Conservation (phyloP, 768 basidiomycete species). For the Suillus luteus region DNA sequence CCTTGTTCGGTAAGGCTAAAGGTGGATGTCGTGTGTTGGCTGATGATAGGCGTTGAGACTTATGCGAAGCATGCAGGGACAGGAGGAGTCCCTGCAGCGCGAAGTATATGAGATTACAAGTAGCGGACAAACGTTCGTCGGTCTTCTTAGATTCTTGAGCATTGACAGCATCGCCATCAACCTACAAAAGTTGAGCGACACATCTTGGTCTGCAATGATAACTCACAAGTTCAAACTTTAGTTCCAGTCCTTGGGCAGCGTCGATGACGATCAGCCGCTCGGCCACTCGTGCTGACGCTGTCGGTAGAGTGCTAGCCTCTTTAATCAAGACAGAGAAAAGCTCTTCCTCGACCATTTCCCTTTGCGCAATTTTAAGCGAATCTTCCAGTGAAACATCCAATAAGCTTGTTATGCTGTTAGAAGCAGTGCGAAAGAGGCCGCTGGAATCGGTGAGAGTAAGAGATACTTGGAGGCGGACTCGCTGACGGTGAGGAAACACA, state of each 20-base stretch:
- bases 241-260: conserved; percentile 67
- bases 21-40: conserved; percentile 26
- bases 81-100: conserved; percentile 65
- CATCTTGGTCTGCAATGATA: conserved; percentile 28
- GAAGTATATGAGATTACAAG: conserved; percentile 71
- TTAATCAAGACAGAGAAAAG: conserved; percentile 72
- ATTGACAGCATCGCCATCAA: conserved; percentile 32
- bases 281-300: conserved; percentile 75
- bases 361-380: conserved; percentile 59
- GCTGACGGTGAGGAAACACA: conserved; percentile 65
- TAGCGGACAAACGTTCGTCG: conserved; percentile 30
- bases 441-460: conserved; percentile 39
- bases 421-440: conserved; percentile 36
- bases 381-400: conserved; percentile 47
- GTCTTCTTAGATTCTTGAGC: conserved; percentile 14
- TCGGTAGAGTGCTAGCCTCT: conserved; percentile 77
- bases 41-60: conserved; percentile 40
- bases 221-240: conserved; percentile 73
- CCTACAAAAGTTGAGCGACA: conserved; percentile 26
- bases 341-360: conserved; percentile 78
- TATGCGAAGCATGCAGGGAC: conserved; percentile 55
- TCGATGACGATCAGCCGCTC: conserved; percentile 78
- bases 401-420: conserved; percentile 37
- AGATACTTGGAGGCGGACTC: conserved; percentile 63
- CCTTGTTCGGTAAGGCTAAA: conserved; percentile 26